Evolutionary conservation across 345 rosid species (phyloP).

Genomic region (Streptanthus diversifolius): DNA sequence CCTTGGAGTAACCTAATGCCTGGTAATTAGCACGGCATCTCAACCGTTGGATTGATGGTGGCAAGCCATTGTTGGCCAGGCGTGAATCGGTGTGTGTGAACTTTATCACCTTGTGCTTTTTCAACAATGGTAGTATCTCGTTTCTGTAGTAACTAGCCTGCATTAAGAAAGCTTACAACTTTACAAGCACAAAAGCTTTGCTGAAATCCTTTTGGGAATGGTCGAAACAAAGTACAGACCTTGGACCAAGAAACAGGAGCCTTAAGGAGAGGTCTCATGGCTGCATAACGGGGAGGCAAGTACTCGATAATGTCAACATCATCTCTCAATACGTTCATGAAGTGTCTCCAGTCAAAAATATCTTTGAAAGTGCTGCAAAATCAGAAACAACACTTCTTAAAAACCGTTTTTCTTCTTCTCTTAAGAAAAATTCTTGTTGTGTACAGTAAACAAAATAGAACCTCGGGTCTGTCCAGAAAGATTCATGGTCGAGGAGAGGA

Average conservation of each 20-base stretch:
- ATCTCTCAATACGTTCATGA: constrained; percentile 62
- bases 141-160: constrained; percentile 96
- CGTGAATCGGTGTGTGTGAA: constrained; percentile 93
- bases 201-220: background rate
- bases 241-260: constrained; percentile 99
- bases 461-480: constrained; percentile 99
- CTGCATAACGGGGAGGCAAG: constrained; percentile 53
- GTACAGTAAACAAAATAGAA: constrained; percentile 22
- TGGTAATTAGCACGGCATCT: constrained; percentile 92
- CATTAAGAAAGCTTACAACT: background rate
- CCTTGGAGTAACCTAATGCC: constrained; percentile 69
- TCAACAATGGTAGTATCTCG: constrained; percentile 59
- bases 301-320: constrained; percentile 81
- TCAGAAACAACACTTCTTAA: background rate
- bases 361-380: constrained; percentile 81
- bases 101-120: constrained; percentile 74
- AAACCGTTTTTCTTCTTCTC: background rate
- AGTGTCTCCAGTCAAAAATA: constrained; percentile 94
- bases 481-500: constrained; percentile 92
- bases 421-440: background rate
- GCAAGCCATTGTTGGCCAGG: constrained; percentile 78
- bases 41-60: constrained; percentile 67
- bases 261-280: constrained; percentile 59
- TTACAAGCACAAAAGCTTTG: background rate
- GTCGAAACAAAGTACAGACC: constrained; percentile 35